Evolutionary conservation across 75 land plant species (phyloP).

Genomic region (Picea sitchensis): DNA sequence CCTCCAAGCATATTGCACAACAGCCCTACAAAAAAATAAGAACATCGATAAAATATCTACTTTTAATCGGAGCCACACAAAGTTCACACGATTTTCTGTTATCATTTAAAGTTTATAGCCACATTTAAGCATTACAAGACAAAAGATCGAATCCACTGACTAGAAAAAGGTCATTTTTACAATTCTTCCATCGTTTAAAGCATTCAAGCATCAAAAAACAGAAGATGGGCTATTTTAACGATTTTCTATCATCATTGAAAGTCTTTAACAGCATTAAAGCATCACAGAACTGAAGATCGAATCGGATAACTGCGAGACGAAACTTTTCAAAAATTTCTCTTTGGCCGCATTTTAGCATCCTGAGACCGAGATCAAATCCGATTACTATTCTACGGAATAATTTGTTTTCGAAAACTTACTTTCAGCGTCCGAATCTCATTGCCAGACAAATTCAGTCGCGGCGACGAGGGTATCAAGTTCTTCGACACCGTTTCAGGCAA

Average conservation of each 20-base stretch:
- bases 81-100: too few relatives aligned
- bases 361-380: too few relatives aligned
- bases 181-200: not conserved
- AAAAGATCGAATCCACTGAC: too few relatives aligned
- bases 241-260: not conserved
- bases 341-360: too few relatives aligned
- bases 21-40: conserved; percentile 27
- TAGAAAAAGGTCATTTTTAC: not conserved
- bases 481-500: not conserved
- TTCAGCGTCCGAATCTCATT: not conserved
- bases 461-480: not conserved
- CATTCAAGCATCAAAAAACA: not conserved
- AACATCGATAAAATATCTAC: not conserved
- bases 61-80: not conserved
- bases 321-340: too few relatives aligned
- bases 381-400: not conserved
- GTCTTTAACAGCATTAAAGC: too few relatives aligned
- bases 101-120: too few relatives aligned
- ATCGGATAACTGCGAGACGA: too few relatives aligned
- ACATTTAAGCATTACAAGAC: not conserved
- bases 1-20: conserved; percentile 82
- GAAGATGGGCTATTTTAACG: not conserved
- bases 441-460: not conserved
- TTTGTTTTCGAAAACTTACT: not conserved
- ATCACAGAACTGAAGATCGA: not conserved